Conservation (phyloP, 2,329 filamentous ascomycete species). For the Colletotrichum costaricense region DNA sequence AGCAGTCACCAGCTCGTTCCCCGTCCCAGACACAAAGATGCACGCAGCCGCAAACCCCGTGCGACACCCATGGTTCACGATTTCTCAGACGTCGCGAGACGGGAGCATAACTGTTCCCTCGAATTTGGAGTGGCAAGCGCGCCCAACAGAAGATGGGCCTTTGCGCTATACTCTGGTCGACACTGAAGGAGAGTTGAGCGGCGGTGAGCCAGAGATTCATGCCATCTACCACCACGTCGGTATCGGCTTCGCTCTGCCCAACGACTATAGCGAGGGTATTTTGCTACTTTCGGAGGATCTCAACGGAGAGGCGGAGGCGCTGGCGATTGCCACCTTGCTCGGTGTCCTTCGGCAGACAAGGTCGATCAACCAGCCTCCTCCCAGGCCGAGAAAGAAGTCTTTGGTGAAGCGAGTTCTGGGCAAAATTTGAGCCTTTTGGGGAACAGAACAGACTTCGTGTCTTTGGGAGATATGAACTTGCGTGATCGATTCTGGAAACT, state of each 20-base stretch:
- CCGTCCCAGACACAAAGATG: conserved; percentile 5
- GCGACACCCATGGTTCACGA: conserved; percentile 25
- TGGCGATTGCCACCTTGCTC: conserved; percentile 11
- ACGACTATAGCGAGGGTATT: conserved; percentile 34
- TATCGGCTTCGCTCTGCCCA: conserved; percentile 16
- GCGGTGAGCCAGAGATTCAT: conserved; percentile 2
- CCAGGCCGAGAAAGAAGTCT: conserved; percentile 12
- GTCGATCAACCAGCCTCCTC: conserved; percentile 16
- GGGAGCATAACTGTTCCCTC: not conserved
- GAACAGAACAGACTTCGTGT: not conserved
- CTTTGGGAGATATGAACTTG: not conserved
- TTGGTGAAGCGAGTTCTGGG: conserved; percentile 10
- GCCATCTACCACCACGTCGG: conserved; percentile 38
- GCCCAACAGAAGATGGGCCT: conserved; percentile 16
- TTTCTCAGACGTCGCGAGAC: not conserved
- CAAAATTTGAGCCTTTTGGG: not conserved
- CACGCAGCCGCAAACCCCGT: not conserved
- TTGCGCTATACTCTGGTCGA: conserved; percentile 34
- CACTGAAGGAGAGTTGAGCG: not conserved
- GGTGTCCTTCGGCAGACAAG: conserved; percentile 25
- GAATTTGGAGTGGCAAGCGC: conserved; percentile 26
- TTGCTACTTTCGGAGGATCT: conserved; percentile 25
- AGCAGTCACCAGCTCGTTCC: not conserved
- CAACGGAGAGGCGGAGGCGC: conserved; percentile 3
- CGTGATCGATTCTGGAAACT: not conserved